Evolutionary conservation across 2,329 filamentous ascomycete genomes (phyloP).

Genomic region (Chaetomium sp.): DNA sequence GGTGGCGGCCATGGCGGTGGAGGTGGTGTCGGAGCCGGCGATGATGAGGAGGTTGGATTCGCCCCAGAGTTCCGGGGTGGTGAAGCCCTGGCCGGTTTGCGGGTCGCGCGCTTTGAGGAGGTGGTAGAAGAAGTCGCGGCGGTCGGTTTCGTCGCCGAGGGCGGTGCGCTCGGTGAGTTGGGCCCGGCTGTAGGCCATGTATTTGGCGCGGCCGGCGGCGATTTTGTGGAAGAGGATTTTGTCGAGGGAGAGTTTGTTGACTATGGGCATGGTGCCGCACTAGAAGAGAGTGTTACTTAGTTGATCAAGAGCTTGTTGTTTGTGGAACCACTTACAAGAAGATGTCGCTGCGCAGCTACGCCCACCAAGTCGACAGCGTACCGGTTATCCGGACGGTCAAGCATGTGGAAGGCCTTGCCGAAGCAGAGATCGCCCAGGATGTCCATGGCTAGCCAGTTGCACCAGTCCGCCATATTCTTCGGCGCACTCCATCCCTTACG

Average conservation of each 20-base stretch:
- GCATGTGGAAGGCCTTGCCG: slow-evolving; percentile 57
- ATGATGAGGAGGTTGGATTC: slow-evolving; percentile 67
- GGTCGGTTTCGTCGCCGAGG: slow-evolving; percentile 57
- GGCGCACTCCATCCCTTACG: slow-evolving; percentile 51
- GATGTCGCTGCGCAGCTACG: slow-evolving; percentile 60
- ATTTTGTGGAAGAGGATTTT: slow-evolving; percentile 62
- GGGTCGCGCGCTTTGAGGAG: slow-evolving; percentile 65
- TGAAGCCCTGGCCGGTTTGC: slow-evolving; percentile 61
- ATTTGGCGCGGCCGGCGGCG: slow-evolving; percentile 59
- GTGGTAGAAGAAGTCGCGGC: slow-evolving; percentile 71
- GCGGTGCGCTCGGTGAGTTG: slow-evolving; percentile 62
- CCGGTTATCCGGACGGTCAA: slow-evolving; percentile 53
- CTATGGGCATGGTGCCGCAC: slow-evolving; percentile 66
- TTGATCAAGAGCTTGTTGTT: slow-evolving; percentile 11
- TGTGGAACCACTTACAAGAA: slow-evolving; percentile 48
- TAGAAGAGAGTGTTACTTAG: slow-evolving; percentile 28
- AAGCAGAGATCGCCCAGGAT: slow-evolving; percentile 56
- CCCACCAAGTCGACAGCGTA: slow-evolving; percentile 63
- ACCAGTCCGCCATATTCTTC: slow-evolving; percentile 59
- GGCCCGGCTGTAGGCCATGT: slow-evolving; percentile 63
- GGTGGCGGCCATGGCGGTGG: slow-evolving; percentile 58
- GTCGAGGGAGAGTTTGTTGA: slow-evolving; percentile 60
- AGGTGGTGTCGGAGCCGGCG: slow-evolving; percentile 66
- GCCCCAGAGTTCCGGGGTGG: slow-evolving; percentile 60
- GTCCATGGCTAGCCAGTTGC: slow-evolving; percentile 56